Evolutionary conservation across 1,284 basidiomycete genomes (phyloP), one percentile per base, ranked within the genome.

Genomic region (Sanguinoderma infundibulare): DNA sequence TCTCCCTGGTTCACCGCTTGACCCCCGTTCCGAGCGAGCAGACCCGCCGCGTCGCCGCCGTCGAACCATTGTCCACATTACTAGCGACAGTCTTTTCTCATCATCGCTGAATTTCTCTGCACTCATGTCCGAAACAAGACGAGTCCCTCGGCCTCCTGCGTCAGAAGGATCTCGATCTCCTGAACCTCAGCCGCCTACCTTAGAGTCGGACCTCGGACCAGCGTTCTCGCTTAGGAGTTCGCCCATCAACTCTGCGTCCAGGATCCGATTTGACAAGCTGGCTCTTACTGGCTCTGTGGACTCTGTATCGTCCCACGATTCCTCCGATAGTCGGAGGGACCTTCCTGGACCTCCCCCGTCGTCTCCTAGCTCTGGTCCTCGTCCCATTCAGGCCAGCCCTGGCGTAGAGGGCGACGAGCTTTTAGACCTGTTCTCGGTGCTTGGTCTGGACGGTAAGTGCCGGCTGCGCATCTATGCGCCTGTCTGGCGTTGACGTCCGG

Each of bases 11-110:
- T 67, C 65, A 35, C 65, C 68, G 30, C 52, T 54, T 10, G 60
- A 58, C 47, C 54, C 57, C 28, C 59, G 47, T 51, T 59, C 51
- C 39, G 44, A 30, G 32, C 60, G 55, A 39, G 49, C 51, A 26
- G 50, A 55, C 12, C 59, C 53, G 24, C 64, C 69, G 6, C 70
- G 72, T 51, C 64, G 71, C 39, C 69, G 73, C 26, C 69, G 68
- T 9, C 72, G 69, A 42, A 70, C 69, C 5, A 66, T 70, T 26
- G 69, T 68, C 10, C 73, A 74, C 57, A 60, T 70, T 30, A 68
- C 73, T 15, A 68, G 69, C 49, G 74, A 77, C 51, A 74, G 73
- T 55, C 72, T 77, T 22, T 77, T 78, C 61, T 77, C 76, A 8
- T 72, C 73, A 38, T 69, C 70, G n/a, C 66, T 75, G 7, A 73